Evolutionary conservation across 805 yeast genomes (phyloP).

Genomic region (Groenewaldozyma tartarivorans): DNA sequence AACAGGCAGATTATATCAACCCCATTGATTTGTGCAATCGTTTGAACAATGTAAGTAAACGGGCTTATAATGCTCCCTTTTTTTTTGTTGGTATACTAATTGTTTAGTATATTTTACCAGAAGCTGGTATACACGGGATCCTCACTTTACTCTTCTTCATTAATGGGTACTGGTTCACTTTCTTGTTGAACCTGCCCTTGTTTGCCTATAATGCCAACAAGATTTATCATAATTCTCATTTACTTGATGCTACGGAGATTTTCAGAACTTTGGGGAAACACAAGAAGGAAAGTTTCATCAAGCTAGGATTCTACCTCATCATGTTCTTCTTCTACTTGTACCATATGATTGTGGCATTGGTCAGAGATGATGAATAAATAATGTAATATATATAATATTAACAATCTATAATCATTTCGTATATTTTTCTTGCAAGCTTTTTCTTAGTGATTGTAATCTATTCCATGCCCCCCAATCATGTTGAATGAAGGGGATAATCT

Average conservation of each 20-base stretch:
- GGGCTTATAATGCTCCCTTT: background rate
- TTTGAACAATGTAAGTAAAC: conserved; percentile 45
- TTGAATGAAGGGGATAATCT: background rate
- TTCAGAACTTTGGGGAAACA: conserved; percentile 86
- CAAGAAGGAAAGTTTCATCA: conserved; percentile 84
- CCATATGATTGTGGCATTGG: conserved; percentile 91
- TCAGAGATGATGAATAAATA: conserved; percentile 44
- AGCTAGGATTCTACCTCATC: conserved; percentile 81
- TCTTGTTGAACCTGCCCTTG: conserved; percentile 74
- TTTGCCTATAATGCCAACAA: conserved; percentile 77
- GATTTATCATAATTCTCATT: conserved; percentile 67
- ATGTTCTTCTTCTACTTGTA: conserved; percentile 93
- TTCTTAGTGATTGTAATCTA: background rate
- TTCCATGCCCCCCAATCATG: background rate
- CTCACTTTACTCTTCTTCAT: conserved; percentile 62
- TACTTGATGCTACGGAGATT: conserved; percentile 94
- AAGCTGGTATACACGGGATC: conserved; percentile 66
- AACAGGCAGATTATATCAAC: conserved; percentile 78
- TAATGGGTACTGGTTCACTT: conserved; percentile 88
- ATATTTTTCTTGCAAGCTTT: background rate
- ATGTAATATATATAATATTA: background rate
- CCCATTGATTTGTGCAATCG: conserved; percentile 94
- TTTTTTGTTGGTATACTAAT: background rate
- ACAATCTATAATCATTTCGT: background rate
- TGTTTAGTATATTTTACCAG: conserved; percentile 66